Evolutionary conservation across 2,329 filamentous ascomycete genomes (phyloP).

Genomic region (Tolypocladium tropicale): DNA sequence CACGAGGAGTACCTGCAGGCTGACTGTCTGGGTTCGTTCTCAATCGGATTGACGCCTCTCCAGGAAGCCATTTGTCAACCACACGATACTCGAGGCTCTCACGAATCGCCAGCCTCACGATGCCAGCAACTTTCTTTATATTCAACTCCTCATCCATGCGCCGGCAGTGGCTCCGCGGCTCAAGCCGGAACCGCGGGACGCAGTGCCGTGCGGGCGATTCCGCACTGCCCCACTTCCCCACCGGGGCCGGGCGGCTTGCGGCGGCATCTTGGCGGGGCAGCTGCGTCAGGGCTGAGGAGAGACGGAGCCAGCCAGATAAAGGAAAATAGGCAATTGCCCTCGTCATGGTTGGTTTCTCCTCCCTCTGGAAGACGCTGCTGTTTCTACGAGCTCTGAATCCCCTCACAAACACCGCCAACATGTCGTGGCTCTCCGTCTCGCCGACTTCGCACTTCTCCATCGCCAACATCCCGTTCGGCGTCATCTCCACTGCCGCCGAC

Average conservation of each 20-base stretch:
- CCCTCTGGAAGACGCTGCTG: not conserved
- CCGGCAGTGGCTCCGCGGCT: not conserved
- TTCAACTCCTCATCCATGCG: no score
- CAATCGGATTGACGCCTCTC: no score
- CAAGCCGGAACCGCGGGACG: not conserved
- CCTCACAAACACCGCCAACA: conserved; percentile 2
- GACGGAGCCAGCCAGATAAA: not conserved
- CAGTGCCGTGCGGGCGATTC: not conserved
- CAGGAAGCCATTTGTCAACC: no score
- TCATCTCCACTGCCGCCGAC: conserved; percentile 56
- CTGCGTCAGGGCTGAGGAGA: not conserved
- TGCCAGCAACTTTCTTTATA: not conserved
- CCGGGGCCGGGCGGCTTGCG: not conserved
- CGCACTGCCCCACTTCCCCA: not conserved
- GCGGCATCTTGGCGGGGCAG: conserved; percentile 1
- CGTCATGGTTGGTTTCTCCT: not conserved
- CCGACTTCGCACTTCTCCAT: conserved; percentile 48
- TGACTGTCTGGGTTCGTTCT: no score
- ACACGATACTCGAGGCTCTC: no score
- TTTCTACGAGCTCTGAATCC: not conserved
- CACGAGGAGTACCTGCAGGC: no score
- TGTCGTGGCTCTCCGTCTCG: conserved; percentile 17
- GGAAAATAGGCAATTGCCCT: not conserved
- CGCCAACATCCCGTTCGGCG: conserved; percentile 74
- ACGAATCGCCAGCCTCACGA: no score